Conservation (phyloP, 257 asterid species). For the Nicotiana tabacum region DNA sequence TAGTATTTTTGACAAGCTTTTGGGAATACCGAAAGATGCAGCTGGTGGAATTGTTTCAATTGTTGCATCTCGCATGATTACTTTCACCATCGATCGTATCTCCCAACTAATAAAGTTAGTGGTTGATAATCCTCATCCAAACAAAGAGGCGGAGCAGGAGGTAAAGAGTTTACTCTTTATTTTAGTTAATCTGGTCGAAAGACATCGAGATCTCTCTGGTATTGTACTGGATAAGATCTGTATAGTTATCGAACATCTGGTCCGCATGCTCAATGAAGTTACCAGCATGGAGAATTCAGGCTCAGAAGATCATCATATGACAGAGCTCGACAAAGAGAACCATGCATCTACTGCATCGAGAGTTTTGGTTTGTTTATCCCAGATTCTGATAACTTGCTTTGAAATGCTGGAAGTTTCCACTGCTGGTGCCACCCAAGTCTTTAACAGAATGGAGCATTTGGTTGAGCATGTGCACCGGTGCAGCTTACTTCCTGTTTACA, state of each 20-base stretch:
- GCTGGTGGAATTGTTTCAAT: slow-evolving; percentile 32
- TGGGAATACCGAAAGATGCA: slow-evolving; percentile 41
- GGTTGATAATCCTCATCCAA: slow-evolving; percentile 25
- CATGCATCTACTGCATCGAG: slow-evolving; percentile 21
- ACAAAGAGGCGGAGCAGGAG: slow-evolving; percentile 39
- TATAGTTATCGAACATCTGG: slow-evolving; percentile 39
- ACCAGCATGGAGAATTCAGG: slow-evolving; percentile 23
- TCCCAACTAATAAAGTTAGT: slow-evolving; percentile 30
- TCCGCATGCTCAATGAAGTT: slow-evolving; percentile 25
- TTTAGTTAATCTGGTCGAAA: slow-evolving; percentile 47
- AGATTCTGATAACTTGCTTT: slow-evolving; percentile 46
- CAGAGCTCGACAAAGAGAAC: slow-evolving; percentile 22
- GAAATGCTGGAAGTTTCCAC: slow-evolving; percentile 35
- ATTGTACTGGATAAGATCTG: slow-evolving; percentile 47
- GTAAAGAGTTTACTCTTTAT: slow-evolving; percentile 47
- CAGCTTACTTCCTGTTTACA: slow-evolving; percentile 33
- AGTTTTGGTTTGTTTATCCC: slow-evolving; percentile 40
- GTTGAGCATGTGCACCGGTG: slow-evolving; percentile 37
- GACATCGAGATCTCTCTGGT: slow-evolving; percentile 34
- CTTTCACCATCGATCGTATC: slow-evolving; percentile 44
- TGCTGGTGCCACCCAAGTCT: slow-evolving; percentile 28
- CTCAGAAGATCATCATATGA: slow-evolving; percentile 12
- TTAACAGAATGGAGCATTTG: slow-evolving; percentile 43
- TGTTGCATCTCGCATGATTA: slow-evolving; percentile 40
- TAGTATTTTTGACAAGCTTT: slow-evolving; percentile 48